These are phyloP conservation scores for Conticribra guillardii DNA, from an alignment of 108 stramenopile genomes.

Conservation along the genomic window DNA sequence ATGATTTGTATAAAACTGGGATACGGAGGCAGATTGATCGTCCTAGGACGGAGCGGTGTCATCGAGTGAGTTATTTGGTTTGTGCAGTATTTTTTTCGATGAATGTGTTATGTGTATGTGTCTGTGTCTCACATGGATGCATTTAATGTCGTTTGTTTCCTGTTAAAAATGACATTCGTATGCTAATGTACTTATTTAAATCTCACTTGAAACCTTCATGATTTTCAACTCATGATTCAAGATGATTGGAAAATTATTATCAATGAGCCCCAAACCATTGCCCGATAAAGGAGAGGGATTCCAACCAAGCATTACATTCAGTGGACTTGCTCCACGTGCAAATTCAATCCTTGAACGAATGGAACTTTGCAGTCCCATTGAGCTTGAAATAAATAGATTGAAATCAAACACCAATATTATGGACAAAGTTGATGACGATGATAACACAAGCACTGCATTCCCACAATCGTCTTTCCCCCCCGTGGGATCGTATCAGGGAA, in stretches of 20 bases:
- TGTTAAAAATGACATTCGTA: background rate
- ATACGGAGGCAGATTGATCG: constrained; percentile 31
- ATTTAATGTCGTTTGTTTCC: no score
- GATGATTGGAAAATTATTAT: constrained; percentile 31
- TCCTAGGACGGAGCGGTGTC: constrained; percentile 30
- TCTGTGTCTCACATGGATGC: no score
- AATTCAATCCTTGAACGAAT: constrained; percentile 34
- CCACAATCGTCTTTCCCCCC: background rate
- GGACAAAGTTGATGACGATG: background rate
- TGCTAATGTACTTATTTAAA: background rate
- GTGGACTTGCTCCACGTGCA: constrained; percentile 36
- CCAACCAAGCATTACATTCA: constrained; percentile 12
- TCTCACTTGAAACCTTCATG: background rate
- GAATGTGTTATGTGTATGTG: background rate
- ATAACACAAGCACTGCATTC: background rate
- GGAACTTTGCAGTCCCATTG: constrained; percentile 38
- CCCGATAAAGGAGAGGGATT: background rate
- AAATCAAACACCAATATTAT: background rate
- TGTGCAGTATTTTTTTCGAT: background rate
- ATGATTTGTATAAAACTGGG: constrained; percentile 37
- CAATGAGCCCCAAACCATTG: constrained; percentile 21
- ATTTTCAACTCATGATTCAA: background rate
- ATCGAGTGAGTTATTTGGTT: constrained; percentile 33
- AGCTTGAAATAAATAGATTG: constrained; percentile 1
- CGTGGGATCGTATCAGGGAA: background rate